These are phyloP conservation scores for Liriodendron chinense DNA, from an alignment of 164 flowering plant genomes.

Conservation along the genomic window DNA sequence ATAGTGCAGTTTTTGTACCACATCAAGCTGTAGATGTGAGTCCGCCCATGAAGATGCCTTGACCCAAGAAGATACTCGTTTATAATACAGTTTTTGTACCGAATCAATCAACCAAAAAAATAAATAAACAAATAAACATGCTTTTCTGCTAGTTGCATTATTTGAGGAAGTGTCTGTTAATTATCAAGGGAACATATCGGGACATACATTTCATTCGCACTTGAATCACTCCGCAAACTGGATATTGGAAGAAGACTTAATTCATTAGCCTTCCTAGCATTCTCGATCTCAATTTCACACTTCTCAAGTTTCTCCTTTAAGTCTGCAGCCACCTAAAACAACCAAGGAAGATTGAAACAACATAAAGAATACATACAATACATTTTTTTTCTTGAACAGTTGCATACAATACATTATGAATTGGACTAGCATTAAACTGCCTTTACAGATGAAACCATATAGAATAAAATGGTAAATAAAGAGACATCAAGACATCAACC, in stretches of 20 bases:
- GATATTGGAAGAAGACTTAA: constrained; percentile 49
- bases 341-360: constrained; percentile 5
- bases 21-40: too few species aligned
- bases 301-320: constrained; percentile 66
- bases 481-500: too few species aligned
- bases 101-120: too few species aligned
- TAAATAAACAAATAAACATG: neutral
- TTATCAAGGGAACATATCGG: neutral
- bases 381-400: too few species aligned
- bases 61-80: too few species aligned
- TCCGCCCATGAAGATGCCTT: too few species aligned
- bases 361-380: neutral
- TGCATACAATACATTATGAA: too few species aligned
- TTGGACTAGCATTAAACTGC: neutral
- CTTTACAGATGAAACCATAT: neutral
- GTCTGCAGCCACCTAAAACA: constrained; percentile 49
- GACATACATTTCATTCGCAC: constrained; percentile 42
- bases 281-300: constrained; percentile 67
- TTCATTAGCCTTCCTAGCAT: constrained; percentile 54
- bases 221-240: constrained; percentile 23
- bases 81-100: too few species aligned
- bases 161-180: neutral
- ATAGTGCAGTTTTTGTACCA: too few species aligned
- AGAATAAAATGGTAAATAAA: too few species aligned
- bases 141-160: neutral